phyloP scores from a whole-genome alignment of 208 protist genomes.

The Willaertia magna region DNA sequence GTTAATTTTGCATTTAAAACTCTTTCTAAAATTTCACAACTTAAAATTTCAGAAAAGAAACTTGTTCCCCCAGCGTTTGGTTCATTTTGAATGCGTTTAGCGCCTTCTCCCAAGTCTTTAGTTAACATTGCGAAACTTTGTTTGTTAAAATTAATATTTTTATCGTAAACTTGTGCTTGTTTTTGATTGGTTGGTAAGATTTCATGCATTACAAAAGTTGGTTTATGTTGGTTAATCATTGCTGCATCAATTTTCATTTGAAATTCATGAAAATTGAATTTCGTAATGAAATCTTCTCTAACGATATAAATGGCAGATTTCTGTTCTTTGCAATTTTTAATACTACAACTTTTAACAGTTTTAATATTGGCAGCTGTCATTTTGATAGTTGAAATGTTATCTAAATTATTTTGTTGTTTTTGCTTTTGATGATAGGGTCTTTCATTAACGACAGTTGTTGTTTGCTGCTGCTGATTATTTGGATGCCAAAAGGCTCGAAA shows the following conservation, averaged over 20 bases:
- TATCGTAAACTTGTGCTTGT: not conserved
- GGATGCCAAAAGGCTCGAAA: too few species aligned
- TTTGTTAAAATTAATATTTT: not conserved
- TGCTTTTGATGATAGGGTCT: too few species aligned
- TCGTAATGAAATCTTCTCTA: not conserved
- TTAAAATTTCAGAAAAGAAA: constrained; percentile 31
- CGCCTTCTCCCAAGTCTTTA: not conserved
- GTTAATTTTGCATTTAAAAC: constrained; percentile 21
- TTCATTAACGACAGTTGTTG: too few species aligned
- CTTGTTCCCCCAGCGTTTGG: constrained; percentile 39
- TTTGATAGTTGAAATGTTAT: too few species aligned
- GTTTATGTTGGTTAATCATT: not conserved
- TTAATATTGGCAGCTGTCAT: too few species aligned
- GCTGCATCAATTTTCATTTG: not conserved
- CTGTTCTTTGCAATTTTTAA: too few species aligned
- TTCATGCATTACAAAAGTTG: not conserved
- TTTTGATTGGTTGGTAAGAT: not conserved
- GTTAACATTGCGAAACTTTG: not conserved
- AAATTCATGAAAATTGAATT: not conserved
- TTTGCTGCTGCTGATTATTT: too few species aligned
- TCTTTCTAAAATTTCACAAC: constrained; percentile 28
- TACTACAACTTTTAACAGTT: too few species aligned
- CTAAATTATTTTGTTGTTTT: too few species aligned
- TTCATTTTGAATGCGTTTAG: constrained; percentile 16
- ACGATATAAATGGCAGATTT: not conserved